Evolutionary conservation across 1,284 basidiomycete genomes (phyloP), one percentile per base, ranked within the genome.

Genomic region (Vanrija sp.): DNA sequence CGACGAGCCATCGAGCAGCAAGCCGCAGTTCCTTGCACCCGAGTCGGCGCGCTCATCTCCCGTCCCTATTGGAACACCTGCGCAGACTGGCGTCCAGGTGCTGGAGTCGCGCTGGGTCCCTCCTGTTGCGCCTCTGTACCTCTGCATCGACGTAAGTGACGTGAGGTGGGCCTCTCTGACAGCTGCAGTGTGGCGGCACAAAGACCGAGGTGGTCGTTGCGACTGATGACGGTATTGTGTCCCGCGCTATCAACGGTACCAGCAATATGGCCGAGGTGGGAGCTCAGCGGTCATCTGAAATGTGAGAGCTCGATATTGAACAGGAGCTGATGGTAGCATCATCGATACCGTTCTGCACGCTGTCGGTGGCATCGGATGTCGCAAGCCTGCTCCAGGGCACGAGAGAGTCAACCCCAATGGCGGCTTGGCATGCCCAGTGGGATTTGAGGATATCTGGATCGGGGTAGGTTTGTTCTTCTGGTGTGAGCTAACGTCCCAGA

Each of bases 241-340:
- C 65, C 3, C 51, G 63, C 22, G 64, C 60, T 0, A 45, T 61
- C 12, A 65, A 64, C 20, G 61, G 64, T 4, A 69, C 62, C 4
- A 59, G 64, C 2, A 69, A 67, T 49, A 67, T 69, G 67, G 66
- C 67, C 2, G 65, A 69, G 56, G 60, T 67, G 6, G 67, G 65
- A 3, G 38, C 60, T 10, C 51, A 66, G 24, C 51, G 54, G 15
- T 52, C 59, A 0, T 61, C 49, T 36, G 60, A 63, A 25, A 61
- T 53, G 66, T 67, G 25, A 47, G 62, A 48, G 8, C 7, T 20
- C 6, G 0, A 0, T 18, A 24, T 19, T 18, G 24, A n/a, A 18
- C 6, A 42, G n/a, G 12, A 18, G 39, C 63, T 65, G 36, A 65
- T 19, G 1, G 16, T 46, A 69, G 65, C 5, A 63, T 69, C 43